Evolutionary conservation across 306 rosid species (phyloP), one percentile per base, ranked within the genome.

Genomic region (Gynostemma pentaphyllum): DNA sequence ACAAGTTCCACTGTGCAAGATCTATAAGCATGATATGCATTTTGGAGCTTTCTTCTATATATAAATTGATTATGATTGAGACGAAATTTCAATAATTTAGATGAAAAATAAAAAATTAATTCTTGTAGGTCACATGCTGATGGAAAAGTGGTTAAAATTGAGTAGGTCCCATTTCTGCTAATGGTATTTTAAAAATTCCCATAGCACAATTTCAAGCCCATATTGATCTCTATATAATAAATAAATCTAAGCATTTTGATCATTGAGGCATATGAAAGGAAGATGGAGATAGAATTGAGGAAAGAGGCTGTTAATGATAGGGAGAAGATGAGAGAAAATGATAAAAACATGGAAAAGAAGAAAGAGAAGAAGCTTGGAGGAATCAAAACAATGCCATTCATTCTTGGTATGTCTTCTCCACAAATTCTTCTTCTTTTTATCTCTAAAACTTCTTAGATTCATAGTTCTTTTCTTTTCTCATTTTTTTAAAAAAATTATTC

Each of bases 311-410:
- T 18, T 32, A 44, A 56, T 32, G 42, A 46, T 42, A 76, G 72
- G 45, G 68, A 68, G 65, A 64, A 22, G 1, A 27, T 11, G 42
- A 37, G 34, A 23, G 63, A n/a, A 10, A 68, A 5, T 4, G 77
- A 71, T 30, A 60, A 8, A 39, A 53, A 37, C 8, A 9, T 39
- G 52, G 57, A 28, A 5, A 66, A 47, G 62, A 69, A 12, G 46
- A 53, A 42, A 45, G 41, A 41, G 26, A 71, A 3, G 39, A 70
- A 27, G 50, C 72, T 36, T 63, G 91, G 91, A 69, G 91, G 91
- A 34, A 22, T 85, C 64, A 32, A 70, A 76, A 79, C 91, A 27
- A 62, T 85, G 75, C 87, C 87, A 45, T 85, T 85, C 76, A 79
- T 85, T 44, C 78, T 85, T 48, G 83, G 91, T 84, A 5, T 34